phyloP scores from a whole-genome alignment of 148 eudicot species.

The Vaccinium darrowii region DNA sequence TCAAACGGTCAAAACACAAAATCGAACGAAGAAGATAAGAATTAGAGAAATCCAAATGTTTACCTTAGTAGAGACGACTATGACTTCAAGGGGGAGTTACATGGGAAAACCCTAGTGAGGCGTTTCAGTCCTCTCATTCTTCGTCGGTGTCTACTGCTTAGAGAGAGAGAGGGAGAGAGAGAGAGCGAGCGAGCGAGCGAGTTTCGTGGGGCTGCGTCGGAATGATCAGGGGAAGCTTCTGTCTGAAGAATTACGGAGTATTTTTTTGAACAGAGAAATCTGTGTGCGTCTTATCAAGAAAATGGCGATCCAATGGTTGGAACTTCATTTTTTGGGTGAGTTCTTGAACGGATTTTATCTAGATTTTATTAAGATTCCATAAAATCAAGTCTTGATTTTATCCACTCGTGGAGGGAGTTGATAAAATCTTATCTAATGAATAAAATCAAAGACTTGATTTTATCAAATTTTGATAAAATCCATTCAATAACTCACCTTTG shows the following conservation, averaged over 20 bases:
- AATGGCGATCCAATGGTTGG: not conserved
- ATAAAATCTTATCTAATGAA: too few relatives aligned
- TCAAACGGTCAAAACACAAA: slow-evolving; percentile 7
- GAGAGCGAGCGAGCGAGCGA: not conserved
- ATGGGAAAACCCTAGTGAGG: slow-evolving; percentile 15
- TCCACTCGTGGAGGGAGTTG: too few relatives aligned
- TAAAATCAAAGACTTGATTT: too few relatives aligned
- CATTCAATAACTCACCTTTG: too few relatives aligned
- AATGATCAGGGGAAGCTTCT: slow-evolving; percentile 12
- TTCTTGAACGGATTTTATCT: too few relatives aligned
- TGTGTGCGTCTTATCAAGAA: not conserved
- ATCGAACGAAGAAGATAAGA: not conserved
- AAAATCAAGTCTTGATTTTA: too few relatives aligned
- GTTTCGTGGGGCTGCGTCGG: slow-evolving; percentile 1
- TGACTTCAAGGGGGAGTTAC: not conserved
- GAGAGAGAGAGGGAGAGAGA: slow-evolving; percentile 6
- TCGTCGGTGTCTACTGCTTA: not conserved
- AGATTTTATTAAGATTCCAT: too few relatives aligned
- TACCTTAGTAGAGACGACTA: slow-evolving; percentile 2
- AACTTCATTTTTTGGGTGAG: not conserved
- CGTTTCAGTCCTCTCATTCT: not conserved
- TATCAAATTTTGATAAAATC: too few relatives aligned
- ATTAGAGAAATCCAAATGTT: not conserved
- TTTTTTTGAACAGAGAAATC: too few relatives aligned
- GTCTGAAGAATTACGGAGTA: not conserved